Conservation (phyloP, 225 moss, liverwort and hornwort genomes). For the Rhytidiadelphus loreus region DNA sequence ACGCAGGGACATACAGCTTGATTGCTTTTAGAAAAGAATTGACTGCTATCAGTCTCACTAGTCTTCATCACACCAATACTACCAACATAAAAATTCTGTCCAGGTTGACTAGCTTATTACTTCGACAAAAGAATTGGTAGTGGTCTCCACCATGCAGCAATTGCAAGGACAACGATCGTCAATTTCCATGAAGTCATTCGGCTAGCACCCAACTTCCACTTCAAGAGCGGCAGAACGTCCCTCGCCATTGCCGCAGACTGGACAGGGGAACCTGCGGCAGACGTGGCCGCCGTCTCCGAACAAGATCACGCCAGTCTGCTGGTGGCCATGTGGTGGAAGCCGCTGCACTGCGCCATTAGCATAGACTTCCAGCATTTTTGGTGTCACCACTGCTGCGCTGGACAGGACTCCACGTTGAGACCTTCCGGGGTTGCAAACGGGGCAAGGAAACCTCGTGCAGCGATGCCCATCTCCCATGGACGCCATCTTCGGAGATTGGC, state of each 20-base stretch:
- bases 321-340: neutral
- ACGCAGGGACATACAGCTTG: neutral
- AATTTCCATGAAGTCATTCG: neutral
- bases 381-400: neutral
- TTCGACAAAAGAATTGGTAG: neutral
- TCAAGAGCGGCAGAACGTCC: neutral
- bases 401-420: neutral
- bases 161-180: neutral
- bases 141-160: neutral
- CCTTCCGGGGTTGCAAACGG: neutral
- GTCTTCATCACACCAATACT: neutral
- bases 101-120: no score
- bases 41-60: neutral
- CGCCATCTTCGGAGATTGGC: neutral
- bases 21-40: neutral
- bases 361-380: neutral
- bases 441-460: conserved; percentile 4
- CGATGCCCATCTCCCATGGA: neutral
- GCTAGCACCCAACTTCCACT: neutral
- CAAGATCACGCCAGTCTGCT: neutral
- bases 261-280: neutral
- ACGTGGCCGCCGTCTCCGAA: neutral
- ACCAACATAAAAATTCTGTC: neutral
- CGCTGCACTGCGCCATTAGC: neutral
- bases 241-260: neutral